These are phyloP conservation scores for Verruconis gallopava DNA, from an alignment of 2,329 filamentous ascomycete species.

Conservation along the genomic window DNA sequence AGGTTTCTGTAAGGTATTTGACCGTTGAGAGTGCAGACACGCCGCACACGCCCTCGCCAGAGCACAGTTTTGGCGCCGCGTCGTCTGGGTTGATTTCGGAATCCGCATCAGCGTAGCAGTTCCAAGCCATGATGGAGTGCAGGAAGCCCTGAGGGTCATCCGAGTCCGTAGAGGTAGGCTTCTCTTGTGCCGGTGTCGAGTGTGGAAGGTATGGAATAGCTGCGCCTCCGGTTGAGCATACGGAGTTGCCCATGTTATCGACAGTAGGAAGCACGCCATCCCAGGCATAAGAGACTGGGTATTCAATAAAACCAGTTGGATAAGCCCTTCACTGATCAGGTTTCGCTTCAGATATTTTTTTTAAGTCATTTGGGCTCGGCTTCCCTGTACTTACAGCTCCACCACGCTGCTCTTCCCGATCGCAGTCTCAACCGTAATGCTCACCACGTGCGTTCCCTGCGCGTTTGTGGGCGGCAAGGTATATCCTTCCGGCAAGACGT, in stretches of 20 bases:
- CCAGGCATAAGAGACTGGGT: background rate
- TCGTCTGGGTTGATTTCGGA: conserved; percentile 1
- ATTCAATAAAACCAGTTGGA: background rate
- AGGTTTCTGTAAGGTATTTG: conserved; percentile 2
- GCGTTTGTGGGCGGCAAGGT: conserved; percentile 11
- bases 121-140: background rate
- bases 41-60: background rate
- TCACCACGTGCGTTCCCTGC: conserved; percentile 4
- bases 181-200: background rate
- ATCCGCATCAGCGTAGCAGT: conserved; percentile 1
- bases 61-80: conserved; percentile 1
- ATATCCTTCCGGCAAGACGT: conserved; percentile 9
- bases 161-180: background rate
- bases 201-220: background rate
- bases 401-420: background rate
- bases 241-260: background rate
- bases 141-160: background rate
- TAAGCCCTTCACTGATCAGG: too few species aligned
- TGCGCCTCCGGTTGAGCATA: conserved; percentile 2
- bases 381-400: background rate
- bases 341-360: too few species aligned
- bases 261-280: conserved; percentile 4
- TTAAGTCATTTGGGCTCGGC: background rate
- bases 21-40: background rate
- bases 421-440: background rate